phyloP scores from a whole-genome alignment of 2,329 filamentous ascomycete genomes.

The Pseudocercospora pini-densiflorae region DNA sequence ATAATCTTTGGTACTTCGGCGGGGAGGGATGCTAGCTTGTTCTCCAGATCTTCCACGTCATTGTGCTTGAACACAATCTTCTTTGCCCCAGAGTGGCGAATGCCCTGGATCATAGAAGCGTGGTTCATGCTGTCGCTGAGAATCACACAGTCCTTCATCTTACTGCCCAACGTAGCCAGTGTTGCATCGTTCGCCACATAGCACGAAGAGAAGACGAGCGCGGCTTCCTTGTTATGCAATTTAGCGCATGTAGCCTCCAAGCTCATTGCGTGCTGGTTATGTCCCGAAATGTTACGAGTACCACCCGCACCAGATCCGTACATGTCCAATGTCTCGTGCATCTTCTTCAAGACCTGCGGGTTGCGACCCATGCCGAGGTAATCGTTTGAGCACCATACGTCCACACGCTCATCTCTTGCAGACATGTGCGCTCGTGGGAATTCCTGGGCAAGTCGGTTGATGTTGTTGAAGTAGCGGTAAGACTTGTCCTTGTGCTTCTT shows the following conservation, averaged over 20 bases:
- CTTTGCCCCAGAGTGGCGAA: slow-evolving; percentile 93
- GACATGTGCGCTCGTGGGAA: slow-evolving; percentile 95
- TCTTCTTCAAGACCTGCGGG: slow-evolving; percentile 79
- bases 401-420: slow-evolving; percentile 80
- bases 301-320: slow-evolving; percentile 96
- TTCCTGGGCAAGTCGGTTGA: slow-evolving; percentile 95
- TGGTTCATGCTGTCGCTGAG: slow-evolving; percentile 98
- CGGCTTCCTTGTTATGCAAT: slow-evolving; percentile 88
- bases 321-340: slow-evolving; percentile 93
- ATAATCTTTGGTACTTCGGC: slow-evolving; percentile 93
- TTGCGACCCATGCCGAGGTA: slow-evolving; percentile 98
- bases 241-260: slow-evolving; percentile 83
- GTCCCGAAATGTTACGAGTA: slow-evolving; percentile 96
- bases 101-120: slow-evolving; percentile 99
- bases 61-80: slow-evolving; percentile 99
- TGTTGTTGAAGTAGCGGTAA: slow-evolving; percentile 99
- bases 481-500: slow-evolving; percentile 99
- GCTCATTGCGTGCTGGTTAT: slow-evolving; percentile 90
- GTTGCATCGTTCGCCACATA: slow-evolving; percentile 99
- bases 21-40: slow-evolving; percentile 86
- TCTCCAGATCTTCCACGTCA: slow-evolving; percentile 88
- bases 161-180: slow-evolving; percentile 93
- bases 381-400: slow-evolving; percentile 99
- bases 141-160: slow-evolving; percentile 94
- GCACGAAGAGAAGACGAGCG: slow-evolving; percentile 95